Conservation (phyloP, 2,329 filamentous ascomycete genomes). For the Akanthomyces uredinophilus region DNA sequence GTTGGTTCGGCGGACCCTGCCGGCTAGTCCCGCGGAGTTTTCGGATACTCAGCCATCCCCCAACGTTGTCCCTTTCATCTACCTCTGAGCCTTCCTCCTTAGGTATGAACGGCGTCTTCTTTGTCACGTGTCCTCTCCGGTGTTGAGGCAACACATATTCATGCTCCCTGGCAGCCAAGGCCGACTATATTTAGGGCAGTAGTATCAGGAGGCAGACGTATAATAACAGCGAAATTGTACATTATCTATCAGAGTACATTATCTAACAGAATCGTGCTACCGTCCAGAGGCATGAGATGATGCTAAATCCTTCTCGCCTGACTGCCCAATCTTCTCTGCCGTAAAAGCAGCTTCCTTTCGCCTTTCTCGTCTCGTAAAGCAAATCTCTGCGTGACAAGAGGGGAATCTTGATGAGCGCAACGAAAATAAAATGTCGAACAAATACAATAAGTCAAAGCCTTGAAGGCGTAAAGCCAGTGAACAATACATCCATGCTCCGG, state of each 20-base stretch:
- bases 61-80: not conserved
- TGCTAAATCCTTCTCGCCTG: not conserved
- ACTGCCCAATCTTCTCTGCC: not conserved
- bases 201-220: not conserved
- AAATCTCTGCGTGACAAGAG: slow-evolving; percentile 7
- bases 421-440: not conserved
- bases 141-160: not conserved
- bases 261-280: slow-evolving; percentile 2
- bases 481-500: not conserved
- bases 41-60: not conserved
- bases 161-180: too few species aligned
- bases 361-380: not conserved
- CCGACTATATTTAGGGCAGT: too few species aligned
- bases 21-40: not conserved
- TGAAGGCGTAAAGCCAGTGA: not conserved
- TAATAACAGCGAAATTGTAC: slow-evolving; percentile 3
- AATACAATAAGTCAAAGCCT: not conserved
- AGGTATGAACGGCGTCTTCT: not conserved
- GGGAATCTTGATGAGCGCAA: slow-evolving; percentile 12
- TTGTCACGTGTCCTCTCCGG: not conserved
- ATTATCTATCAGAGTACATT: slow-evolving; percentile 12
- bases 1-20: not conserved
- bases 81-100: not conserved
- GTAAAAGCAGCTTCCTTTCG: not conserved
- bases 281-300: not conserved